Base-by-base conservation (phyloP, 2,329 filamentous ascomycete genomes). In the Escovopsis sp. region DNA sequence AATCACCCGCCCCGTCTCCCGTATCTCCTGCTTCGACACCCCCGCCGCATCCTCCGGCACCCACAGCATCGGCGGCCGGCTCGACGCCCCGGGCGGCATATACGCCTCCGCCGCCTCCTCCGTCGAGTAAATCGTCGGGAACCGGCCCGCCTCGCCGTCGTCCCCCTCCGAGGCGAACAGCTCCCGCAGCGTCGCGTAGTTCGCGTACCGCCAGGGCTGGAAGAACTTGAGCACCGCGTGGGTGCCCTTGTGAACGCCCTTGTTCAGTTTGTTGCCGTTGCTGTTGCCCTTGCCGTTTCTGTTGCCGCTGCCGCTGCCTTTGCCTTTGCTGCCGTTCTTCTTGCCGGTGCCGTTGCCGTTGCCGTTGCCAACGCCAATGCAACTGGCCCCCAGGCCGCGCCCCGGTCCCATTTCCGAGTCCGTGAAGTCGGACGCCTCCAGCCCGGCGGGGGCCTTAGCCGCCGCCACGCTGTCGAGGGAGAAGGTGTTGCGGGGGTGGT, bases 171-270 rank as follows among this genome's bases (percentile, higher is more conserved):
- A 32, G 14, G 21, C 10, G 17, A 41, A 38, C 21, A 36, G 23
- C 18, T 68, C 67, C 34, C 82, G 79, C 48, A 92, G 66, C 3
- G 73, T 67, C 13, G 64, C 58, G 55, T 90, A 92, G 56, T 83
- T 73, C 41, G 71, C 63, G 51, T 83, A 82, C 39, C 74, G 61
- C 66, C 88, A 84, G 0, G 86, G 86, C 53, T 80, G 79, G 39
- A 93, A 58, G 62, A 73, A 83, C 45, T 66, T 70, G 39, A 56
- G 48, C 38, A 76, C 48, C 36, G 75, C 51, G 48, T 68, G 68
- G n/a, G n/a, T 23, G 30, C 65, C 65, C 49, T 68, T 66, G 54
- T 65, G n/a, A n/a, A n/a, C n/a, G n/a, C n/a, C n/a, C n/a, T n/a
- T n/a, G n/a, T n/a, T n/a, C n/a, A n/a, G n/a, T n/a, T n/a, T n/a